Base-by-base conservation (phyloP, 495 filamentous ascomycete genomes). In the Trichoderma asperelloides region DNA sequence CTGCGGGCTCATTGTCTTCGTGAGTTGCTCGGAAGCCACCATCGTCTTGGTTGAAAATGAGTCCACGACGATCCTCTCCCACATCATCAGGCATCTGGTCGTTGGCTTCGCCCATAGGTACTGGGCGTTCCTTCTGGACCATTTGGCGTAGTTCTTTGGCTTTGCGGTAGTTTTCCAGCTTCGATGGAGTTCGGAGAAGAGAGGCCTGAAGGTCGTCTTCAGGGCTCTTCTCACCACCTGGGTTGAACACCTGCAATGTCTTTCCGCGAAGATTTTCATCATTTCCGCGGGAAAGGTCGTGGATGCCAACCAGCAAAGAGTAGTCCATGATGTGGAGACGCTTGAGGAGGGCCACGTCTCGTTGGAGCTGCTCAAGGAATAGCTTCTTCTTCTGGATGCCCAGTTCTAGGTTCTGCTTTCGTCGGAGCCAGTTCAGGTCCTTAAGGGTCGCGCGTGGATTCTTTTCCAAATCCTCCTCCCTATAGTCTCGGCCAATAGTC, bases 261-360 rank as follows among this genome's bases (percentile, higher is more conserved):
- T 96, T 98, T 77, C 93, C 94, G 40, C 95, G 90, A 23, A 99
- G 82, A 40, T 96, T 96, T 71, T 98, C 95, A 73, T 96, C 92
- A 71, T 99, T 99, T 33, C 95, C 95, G 68, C 88, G 86, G 40
- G 85, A 84, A 12, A 93, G 74, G 76, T 98, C 95, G 73, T 99
- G 95, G 43, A 97, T 96, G 41, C 96, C 95, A 21, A 99, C 87
- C 49, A 99, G 78, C 65, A 99, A 86, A 18, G 93, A 97, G 77
- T 99, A 99, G 73, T 99, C 95, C 95, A 99, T 99, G 70, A 99
- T 97, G 71, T 95, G 90, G 41, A 98, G 80, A 70, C 80, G 85
- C 77, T 97, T 91, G 43, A 99, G 75, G 16, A 98, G 78, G 62
- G 86, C 84, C 39, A 98, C 93, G 75, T 99, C 95, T 66, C 85